A percentile compares a stretch with the other conserved stretches of the same genome.
These are phyloP conservation scores for Backusella liffmaniae DNA, from an alignment of 192 early-diverging fungal species.

Conservation along the genomic window DNA sequence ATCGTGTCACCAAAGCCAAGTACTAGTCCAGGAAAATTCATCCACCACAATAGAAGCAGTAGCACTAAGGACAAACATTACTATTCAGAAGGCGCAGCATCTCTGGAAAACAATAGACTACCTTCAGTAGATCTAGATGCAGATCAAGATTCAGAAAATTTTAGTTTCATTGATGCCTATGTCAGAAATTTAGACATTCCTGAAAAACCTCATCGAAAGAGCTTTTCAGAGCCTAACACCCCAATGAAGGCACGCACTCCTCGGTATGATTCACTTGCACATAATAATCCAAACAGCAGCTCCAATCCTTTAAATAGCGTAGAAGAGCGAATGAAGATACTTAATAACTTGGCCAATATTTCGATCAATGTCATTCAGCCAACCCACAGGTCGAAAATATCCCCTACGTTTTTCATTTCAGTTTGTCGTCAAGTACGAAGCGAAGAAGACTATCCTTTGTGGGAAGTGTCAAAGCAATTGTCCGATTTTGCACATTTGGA, in stretches of 20 bases:
- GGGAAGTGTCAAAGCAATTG: not conserved
- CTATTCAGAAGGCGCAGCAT: not conserved
- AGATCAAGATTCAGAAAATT: not conserved
- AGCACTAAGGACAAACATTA: not conserved
- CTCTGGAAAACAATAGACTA: not conserved
- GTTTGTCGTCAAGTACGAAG: not conserved
- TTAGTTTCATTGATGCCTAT: not conserved
- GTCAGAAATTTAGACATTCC: not conserved
- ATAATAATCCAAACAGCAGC: not conserved
- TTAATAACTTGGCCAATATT: constrained; percentile 15
- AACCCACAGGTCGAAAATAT: constrained; percentile 61
- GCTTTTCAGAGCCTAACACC: not conserved
- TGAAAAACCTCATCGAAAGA: not conserved
- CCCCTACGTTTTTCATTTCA: not conserved
- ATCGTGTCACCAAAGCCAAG: not conserved
- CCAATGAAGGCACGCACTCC: not conserved
- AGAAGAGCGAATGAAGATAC: not conserved
- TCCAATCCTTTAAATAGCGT: not conserved
- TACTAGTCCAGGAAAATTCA: not conserved
- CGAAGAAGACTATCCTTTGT: not conserved
- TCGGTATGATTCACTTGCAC: not conserved
- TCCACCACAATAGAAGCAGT: not conserved
- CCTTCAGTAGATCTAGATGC: not conserved
- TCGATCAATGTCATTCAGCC: constrained; percentile 41
- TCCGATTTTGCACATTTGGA: not conserved